Evolutionary conservation across 2,329 filamentous ascomycete genomes (phyloP).

Genomic region (Colletotrichum sp.): DNA sequence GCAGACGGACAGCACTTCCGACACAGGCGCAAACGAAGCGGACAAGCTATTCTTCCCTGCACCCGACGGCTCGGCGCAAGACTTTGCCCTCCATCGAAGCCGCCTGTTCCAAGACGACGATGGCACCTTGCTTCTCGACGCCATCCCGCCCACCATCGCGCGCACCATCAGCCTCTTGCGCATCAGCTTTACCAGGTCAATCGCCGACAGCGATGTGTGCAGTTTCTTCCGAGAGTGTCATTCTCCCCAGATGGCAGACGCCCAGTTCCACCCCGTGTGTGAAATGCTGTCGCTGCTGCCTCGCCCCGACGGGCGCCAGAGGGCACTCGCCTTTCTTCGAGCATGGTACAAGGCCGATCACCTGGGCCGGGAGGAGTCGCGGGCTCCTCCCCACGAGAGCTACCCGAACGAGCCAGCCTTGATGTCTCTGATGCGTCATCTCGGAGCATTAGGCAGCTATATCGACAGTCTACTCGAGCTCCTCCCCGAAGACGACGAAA

Average conservation of each 20-base stretch:
- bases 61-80: not conserved
- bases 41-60: not conserved
- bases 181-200: not conserved
- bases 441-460: not conserved
- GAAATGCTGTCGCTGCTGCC: not conserved
- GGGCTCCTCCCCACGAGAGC: not conserved
- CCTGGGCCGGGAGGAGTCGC: not conserved
- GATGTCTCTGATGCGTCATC: not conserved
- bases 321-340: not conserved
- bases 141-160: not conserved
- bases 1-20: not conserved
- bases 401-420: not conserved
- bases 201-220: not conserved
- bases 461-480: not conserved
- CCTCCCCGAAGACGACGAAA: not conserved
- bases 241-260: not conserved
- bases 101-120: not conserved
- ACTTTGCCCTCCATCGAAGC: not conserved
- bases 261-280: not conserved
- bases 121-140: not conserved
- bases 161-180: not conserved
- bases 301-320: not conserved
- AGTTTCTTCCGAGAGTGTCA: not conserved
- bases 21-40: not conserved
- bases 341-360: not conserved